Percentiles rank a stretch among this genome's conserved stretches.
Evolutionary conservation across 164 flowering plant genomes (phyloP).

Genomic region (Macadamia tetraphylla): DNA sequence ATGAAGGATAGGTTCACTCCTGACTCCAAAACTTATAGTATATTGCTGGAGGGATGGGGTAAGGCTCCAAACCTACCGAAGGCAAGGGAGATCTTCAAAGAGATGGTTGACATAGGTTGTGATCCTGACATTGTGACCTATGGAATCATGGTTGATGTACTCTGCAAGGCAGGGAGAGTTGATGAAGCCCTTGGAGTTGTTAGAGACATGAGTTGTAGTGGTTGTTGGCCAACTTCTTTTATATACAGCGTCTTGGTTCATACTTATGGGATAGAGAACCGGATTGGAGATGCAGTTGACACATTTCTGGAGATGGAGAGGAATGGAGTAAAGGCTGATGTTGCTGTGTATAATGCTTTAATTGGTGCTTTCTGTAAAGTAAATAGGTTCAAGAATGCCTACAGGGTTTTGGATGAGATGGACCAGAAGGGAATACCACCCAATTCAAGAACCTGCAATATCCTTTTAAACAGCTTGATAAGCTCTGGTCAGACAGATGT

Average conservation of each 20-base stretch:
- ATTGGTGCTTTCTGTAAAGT: slow-evolving; percentile 87
- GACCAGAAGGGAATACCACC: slow-evolving; percentile 48
- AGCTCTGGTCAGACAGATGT: slow-evolving; percentile 50
- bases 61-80: slow-evolving; percentile 69
- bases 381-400: slow-evolving; percentile 52
- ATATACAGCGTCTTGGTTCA: slow-evolving; percentile 80
- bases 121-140: slow-evolving; percentile 85
- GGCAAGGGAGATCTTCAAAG: slow-evolving; percentile 67
- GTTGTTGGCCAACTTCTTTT: slow-evolving; percentile 65
- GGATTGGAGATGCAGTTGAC: slow-evolving; percentile 77
- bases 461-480: slow-evolving; percentile 60
- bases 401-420: slow-evolving; percentile 75
- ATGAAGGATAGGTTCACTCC: slow-evolving; percentile 59
- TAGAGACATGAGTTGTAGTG: slow-evolving; percentile 47
- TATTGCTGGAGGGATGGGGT: slow-evolving; percentile 88
- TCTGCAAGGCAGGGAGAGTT: slow-evolving; percentile 82
- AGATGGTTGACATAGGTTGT: slow-evolving; percentile 64
- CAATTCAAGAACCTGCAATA: slow-evolving; percentile 78
- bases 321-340: slow-evolving; percentile 64
- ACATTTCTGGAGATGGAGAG: slow-evolving; percentile 80
- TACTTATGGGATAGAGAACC: slow-evolving; percentile 69
- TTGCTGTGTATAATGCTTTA: slow-evolving; percentile 69
- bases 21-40: slow-evolving; percentile 78
- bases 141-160: slow-evolving; percentile 83
- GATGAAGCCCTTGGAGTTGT: slow-evolving; percentile 64